Base-by-base conservation (phyloP, 2,329 filamentous ascomycete genomes). In the Grosmannia huntii region DNA sequence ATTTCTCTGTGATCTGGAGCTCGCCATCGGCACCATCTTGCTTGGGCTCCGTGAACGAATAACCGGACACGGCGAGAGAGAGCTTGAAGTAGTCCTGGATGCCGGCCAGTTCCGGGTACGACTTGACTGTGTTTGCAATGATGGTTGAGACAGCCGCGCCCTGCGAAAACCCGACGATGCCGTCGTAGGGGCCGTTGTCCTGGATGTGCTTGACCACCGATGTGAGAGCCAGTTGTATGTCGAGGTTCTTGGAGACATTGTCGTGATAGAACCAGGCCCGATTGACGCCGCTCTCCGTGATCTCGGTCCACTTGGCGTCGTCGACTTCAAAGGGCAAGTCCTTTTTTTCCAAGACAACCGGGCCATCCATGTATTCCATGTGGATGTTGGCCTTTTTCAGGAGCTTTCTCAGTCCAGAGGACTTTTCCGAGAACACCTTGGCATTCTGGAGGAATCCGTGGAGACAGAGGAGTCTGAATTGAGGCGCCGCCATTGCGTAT, bases 11-110 rank as follows among this genome's bases (percentile, higher is more conserved):
- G 53, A 59, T 59, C 48, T 59, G 57, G 16, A 59, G 53, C n/a
- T 59, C 25, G 31, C 53, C 53, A 25, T 55, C 53, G 53, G 48
- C 36, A 9, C n/a, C 57, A 25, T 36, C 14, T 31, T 53, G 57
- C 33, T 59, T 59, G 14, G 57, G 57, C 11, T 59, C 57, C n/a
- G 57, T 59, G 53, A 59, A 59, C 16, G 57, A 59, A 31, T 59
- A 59, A n/a, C 57, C 57, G 5, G 57, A 59, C 7, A 59, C 53
- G 46, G 33, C 57, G n/a, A 59, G 53, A 36, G 57, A 55, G 33
- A 59, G 53, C 53, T 56, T 59, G 25, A 59, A 59, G 57, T 56
- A 59, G 53, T 38, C 38, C 53, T 59, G 53, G 33, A 25, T 36
- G 4, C 57, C 57, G 10, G 57, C 16, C 6, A 58, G 27, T 49